Percentiles rank a stretch among this genome's conserved stretches.
Evolutionary conservation across 2,329 filamentous ascomycete species (phyloP).

Genomic region (Byssothecium circinans): DNA sequence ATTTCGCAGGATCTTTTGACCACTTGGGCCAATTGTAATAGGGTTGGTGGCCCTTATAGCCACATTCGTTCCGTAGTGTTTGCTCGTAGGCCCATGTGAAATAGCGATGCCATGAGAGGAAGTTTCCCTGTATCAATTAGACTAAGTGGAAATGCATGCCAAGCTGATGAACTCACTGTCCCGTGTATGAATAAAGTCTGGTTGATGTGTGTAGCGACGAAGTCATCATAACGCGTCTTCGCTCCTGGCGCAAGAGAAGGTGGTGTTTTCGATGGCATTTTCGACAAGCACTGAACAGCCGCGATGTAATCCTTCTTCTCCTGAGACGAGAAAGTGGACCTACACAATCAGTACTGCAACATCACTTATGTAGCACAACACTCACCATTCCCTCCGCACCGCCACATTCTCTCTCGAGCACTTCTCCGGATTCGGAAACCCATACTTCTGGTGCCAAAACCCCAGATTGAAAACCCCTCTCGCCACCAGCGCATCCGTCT

Average conservation of each 20-base stretch:
- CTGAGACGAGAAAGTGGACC: conserved; percentile 23
- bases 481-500: conserved; percentile 40
- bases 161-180: conserved; percentile 22
- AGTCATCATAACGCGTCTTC: conserved; percentile 41
- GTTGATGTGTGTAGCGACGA: conserved; percentile 42
- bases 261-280: conserved; percentile 33
- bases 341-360: conserved; percentile 3
- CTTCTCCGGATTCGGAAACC: conserved; percentile 13
- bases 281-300: conserved; percentile 40
- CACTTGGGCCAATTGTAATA: conserved; percentile 59
- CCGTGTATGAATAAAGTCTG: conserved; percentile 40
- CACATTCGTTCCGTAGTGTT: conserved; percentile 47
- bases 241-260: conserved; percentile 31
- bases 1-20: conserved; percentile 48
- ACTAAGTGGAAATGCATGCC: not conserved
- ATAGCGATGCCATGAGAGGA: conserved; percentile 48
- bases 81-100: conserved; percentile 48
- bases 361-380: not conserved
- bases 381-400: conserved; percentile 50
- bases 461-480: conserved; percentile 40
- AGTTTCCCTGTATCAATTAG: conserved; percentile 29
- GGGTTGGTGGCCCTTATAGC: conserved; percentile 47
- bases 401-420: conserved; percentile 45
- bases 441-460: conserved; percentile 17
- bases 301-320: conserved; percentile 41